Percentiles rank a stretch among this genome's conserved stretches.
Conservation (phyloP, 768 basidiomycete genomes). For the Amanita pseudoporphyria region DNA sequence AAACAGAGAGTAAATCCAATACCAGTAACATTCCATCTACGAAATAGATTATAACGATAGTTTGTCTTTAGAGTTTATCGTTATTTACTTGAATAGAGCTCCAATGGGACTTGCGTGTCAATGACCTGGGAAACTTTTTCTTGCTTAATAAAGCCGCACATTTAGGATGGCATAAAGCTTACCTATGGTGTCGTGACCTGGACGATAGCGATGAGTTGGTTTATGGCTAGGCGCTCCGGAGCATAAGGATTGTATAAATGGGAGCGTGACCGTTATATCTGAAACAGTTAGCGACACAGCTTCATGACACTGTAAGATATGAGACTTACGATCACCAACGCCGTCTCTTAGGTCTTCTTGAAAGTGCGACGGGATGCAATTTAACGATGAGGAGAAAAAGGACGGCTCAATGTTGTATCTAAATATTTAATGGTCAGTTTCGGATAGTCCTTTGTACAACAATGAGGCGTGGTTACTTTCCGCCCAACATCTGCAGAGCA, state of each 20-base stretch:
- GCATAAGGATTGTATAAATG: conserved; percentile 40
- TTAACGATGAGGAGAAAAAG: conserved; percentile 55
- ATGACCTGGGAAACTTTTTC: conserved; percentile 14
- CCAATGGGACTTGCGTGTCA: conserved; percentile 31
- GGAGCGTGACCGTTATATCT: conserved; percentile 53
- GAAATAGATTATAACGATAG: neutral
- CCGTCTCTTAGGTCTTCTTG: conserved; percentile 35
- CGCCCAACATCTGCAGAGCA: conserved; percentile 50
- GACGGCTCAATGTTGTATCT: conserved; percentile 57
- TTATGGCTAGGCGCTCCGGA: conserved; percentile 11
- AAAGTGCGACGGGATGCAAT: conserved; percentile 61
- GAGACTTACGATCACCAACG: conserved; percentile 41
- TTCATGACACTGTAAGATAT: neutral
- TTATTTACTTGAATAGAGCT: conserved; percentile 1
- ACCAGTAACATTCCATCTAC: conserved; percentile 26
- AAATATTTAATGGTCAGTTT: neutral
- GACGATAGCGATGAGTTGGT: neutral
- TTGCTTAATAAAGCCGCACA: neutral
- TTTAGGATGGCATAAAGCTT: neutral
- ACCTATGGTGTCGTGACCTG: neutral
- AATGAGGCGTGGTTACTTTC: conserved; percentile 24
- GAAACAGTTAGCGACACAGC: neutral
- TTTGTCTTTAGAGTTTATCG: neutral
- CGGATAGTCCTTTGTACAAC: neutral
- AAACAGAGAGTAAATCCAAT: conserved; percentile 37